Conservation (phyloP, 352 stramenopile genomes). For the Phytopythium delawarense region DNA sequence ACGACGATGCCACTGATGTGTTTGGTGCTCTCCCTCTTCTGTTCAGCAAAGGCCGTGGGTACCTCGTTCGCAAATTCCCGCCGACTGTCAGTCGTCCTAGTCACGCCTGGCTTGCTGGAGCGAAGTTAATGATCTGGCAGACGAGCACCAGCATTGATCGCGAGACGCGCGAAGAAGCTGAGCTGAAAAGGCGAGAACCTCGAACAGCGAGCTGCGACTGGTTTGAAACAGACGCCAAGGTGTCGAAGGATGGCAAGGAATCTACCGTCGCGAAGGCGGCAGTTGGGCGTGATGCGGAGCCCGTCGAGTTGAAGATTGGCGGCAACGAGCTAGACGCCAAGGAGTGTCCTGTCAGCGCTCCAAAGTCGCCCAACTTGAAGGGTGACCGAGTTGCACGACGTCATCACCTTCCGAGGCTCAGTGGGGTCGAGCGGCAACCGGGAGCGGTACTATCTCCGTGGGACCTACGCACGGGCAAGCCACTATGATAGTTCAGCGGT, state of each 20-base stretch:
- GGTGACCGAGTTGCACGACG: conserved; percentile 24
- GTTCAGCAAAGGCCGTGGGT: conserved; percentile 45
- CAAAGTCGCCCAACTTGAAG: conserved; percentile 9
- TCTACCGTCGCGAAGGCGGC: conserved; percentile 1
- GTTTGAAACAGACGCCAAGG: conserved; percentile 25
- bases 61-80: conserved; percentile 43
- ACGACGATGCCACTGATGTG: conserved; percentile 32
- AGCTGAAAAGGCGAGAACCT: conserved; percentile 21
- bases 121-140: conserved; percentile 61
- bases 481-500: conserved; percentile 15
- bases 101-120: conserved; percentile 35
- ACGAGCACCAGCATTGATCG: conserved; percentile 46
- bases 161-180: conserved; percentile 33
- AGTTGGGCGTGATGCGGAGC: conserved; percentile 12
- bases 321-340: background rate
- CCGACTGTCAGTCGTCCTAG: conserved; percentile 7
- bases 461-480: conserved; percentile 36
- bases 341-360: background rate
- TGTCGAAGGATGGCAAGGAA: conserved; percentile 7
- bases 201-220: conserved; percentile 23
- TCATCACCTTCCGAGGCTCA: conserved; percentile 23
- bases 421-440: conserved; percentile 4
- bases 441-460: conserved; percentile 22
- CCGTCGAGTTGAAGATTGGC: conserved; percentile 12
- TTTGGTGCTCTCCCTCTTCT: conserved; percentile 41